A percentile compares a stretch with the other conserved stretches of the same genome.
These are phyloP conservation scores for Syncephalastrum sp. DNA, from an alignment of 371 early-diverging fungal genomes.

Conservation along the genomic window DNA sequence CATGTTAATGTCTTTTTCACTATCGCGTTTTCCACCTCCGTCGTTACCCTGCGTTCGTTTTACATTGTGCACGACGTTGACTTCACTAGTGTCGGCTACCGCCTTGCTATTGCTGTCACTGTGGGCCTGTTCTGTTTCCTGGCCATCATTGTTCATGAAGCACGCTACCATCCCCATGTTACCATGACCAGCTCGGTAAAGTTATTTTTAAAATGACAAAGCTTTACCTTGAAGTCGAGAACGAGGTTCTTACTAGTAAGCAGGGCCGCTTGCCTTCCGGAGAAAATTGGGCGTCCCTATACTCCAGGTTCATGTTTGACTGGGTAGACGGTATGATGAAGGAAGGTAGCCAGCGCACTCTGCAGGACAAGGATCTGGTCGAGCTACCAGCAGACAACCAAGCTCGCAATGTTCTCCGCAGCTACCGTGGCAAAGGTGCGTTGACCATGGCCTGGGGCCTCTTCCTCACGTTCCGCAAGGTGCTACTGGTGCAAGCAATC, in stretches of 20 bases:
- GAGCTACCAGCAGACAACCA: constrained; percentile 29
- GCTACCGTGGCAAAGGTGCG: constrained; percentile 12
- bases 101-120: constrained; percentile 12
- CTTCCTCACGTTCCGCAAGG: constrained; percentile 28
- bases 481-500: constrained; percentile 36
- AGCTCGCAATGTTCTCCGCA: constrained; percentile 17
- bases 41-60: constrained; percentile 32
- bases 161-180: constrained; percentile 27
- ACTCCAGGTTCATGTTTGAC: constrained; percentile 19
- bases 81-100: constrained; percentile 20
- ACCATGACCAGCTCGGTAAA: constrained; percentile 34
- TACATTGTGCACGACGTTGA: constrained; percentile 25
- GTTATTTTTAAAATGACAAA: constrained; percentile 40
- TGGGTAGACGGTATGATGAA: constrained; percentile 57
- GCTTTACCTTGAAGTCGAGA: constrained; percentile 36
- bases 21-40: constrained; percentile 17
- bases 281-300: constrained; percentile 53
- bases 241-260: constrained; percentile 29
- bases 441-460: constrained; percentile 10
- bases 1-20: constrained; percentile 33
- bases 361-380: constrained; percentile 47
- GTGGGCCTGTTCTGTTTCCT: constrained; percentile 9
- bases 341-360: constrained; percentile 44
- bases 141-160: constrained; percentile 31
- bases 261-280: constrained; percentile 47